Conservation (phyloP, 2,329 filamentous ascomycete species). For the Neoarthrinium moseri region DNA sequence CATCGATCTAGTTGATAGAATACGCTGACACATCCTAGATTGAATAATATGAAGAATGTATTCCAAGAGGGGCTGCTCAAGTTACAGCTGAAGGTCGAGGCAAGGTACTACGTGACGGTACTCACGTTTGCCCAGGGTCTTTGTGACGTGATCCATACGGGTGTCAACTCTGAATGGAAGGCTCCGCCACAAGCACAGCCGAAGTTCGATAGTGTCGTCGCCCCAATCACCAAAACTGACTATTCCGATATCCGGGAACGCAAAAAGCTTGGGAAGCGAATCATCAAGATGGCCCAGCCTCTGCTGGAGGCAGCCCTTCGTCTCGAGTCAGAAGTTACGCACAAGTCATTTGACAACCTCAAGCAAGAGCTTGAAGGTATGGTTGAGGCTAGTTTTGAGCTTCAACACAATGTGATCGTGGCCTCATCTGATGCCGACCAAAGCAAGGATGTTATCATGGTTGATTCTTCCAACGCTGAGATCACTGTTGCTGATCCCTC, state of each 20-base stretch:
- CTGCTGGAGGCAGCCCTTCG: constrained; percentile 72
- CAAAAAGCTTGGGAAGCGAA: constrained; percentile 83
- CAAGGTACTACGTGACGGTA: constrained; percentile 57
- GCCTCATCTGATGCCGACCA: constrained; percentile 37
- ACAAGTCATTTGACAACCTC: constrained; percentile 67
- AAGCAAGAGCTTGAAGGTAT: constrained; percentile 73
- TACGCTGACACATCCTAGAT: constrained; percentile 45
- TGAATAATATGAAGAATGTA: constrained; percentile 55
- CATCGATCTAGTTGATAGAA: constrained; percentile 18
- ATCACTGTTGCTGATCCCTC: constrained; percentile 41
- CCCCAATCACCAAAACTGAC: constrained; percentile 48
- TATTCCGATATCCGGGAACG: constrained; percentile 74
- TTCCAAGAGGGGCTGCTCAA: constrained; percentile 52
- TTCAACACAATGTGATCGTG: constrained; percentile 39
- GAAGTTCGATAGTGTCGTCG: constrained; percentile 37
- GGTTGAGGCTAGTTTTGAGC: constrained; percentile 65
- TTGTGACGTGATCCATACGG: constrained; percentile 49
- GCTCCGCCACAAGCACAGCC: constrained; percentile 22
- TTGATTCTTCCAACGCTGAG: constrained; percentile 45
- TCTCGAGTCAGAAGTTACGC: constrained; percentile 78
- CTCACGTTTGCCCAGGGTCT: constrained; percentile 57
- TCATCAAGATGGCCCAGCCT: constrained; percentile 79
- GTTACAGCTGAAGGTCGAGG: constrained; percentile 52
- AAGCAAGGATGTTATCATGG: constrained; percentile 50
- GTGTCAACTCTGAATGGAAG: constrained; percentile 45